Base-by-base conservation (phyloP, 805 yeast genomes). In the Myxozyma melibiosi region DNA sequence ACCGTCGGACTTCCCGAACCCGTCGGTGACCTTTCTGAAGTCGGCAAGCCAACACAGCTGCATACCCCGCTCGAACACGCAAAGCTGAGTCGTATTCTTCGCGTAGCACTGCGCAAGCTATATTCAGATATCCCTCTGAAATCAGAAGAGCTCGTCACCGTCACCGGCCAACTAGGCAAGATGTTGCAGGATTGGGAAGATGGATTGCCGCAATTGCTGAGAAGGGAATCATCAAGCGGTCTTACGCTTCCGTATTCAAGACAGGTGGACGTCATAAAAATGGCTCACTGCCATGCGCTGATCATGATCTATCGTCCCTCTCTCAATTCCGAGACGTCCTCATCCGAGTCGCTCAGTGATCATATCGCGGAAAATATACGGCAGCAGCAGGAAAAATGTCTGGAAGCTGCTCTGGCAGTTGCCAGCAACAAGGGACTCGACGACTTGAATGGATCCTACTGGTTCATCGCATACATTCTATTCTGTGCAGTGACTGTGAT, bases 401-500 rank as follows among this genome's bases (percentile, higher is more conserved):
- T 57, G 18, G 50, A 34, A 13, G 58, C 61, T 8, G 61, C 61
- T 7, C 24, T 57, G 22, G 11, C 47, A 3, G 50, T 57, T 27
- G 43, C 61, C 4, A 33, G 42, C 5, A 37, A 39, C 22, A 25
- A 33, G 8, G 51, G 16, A 4, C 37, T 35, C 33, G 31, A 22
- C 6, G 20, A 42, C n/a, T n/a, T 57, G n/a, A 28, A 45, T 24
- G 54, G 61, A 7, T 44, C 61, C 27, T 20, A 54, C 20, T 57
- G 61, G 61, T 48, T 35, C 40, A 49, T 49, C 1, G 61, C 61
- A 11, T 57, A 57, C 38, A 42, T 57, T n/a, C 37, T 34, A 33
- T 57, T 57, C 31, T 57, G 61, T 18, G 61, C 61, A 1, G 49
- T 48, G 22, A 57, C 61, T 1, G 61, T 57, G 25, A 57, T 57